Conservation (phyloP, 805 yeast species). For the Isabelozyma gotoi region DNA sequence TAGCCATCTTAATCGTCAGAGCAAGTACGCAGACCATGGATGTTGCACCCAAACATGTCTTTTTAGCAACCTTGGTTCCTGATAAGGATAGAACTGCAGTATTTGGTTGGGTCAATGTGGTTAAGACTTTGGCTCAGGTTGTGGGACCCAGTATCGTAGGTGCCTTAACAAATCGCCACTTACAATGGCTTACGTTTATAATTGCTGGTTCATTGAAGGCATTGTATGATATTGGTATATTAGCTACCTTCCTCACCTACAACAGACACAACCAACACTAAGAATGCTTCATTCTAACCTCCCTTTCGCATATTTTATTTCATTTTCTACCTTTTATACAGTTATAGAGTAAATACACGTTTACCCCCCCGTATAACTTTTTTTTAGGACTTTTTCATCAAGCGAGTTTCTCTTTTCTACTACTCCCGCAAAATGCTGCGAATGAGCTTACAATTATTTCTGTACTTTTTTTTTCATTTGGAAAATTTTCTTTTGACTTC, state of each 20-base stretch:
- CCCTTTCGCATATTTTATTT: not conserved
- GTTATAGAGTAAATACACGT: not conserved
- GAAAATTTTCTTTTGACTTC: too few relatives aligned
- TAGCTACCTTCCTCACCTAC: constrained; percentile 23
- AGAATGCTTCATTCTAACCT: not conserved
- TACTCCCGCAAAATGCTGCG: too few relatives aligned
- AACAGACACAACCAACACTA: constrained; percentile 20
- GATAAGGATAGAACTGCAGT: constrained; percentile 43
- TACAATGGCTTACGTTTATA: constrained; percentile 44
- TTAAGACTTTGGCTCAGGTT: constrained; percentile 40
- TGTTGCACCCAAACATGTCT: constrained; percentile 48
- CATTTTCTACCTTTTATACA: too few relatives aligned
- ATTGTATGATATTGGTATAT: constrained; percentile 41
- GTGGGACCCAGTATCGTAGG: constrained; percentile 47
- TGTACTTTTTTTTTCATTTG: too few relatives aligned
- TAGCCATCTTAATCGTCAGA: constrained; percentile 31
- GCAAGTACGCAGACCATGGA: constrained; percentile 48
- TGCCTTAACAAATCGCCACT: constrained; percentile 27
- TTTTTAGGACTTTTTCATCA: not conserved
- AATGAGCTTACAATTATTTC: too few relatives aligned
- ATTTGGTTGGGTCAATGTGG: constrained; percentile 45
- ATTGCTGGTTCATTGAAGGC: constrained; percentile 40
- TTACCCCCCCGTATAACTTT: too few relatives aligned
- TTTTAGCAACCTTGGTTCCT: constrained; percentile 40
- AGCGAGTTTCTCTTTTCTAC: not conserved